A percentile compares a stretch with the other conserved stretches of the same genome.
Evolutionary conservation across 2,329 filamentous ascomycete species (phyloP).

Genomic region (Aureobasidium sp.): DNA sequence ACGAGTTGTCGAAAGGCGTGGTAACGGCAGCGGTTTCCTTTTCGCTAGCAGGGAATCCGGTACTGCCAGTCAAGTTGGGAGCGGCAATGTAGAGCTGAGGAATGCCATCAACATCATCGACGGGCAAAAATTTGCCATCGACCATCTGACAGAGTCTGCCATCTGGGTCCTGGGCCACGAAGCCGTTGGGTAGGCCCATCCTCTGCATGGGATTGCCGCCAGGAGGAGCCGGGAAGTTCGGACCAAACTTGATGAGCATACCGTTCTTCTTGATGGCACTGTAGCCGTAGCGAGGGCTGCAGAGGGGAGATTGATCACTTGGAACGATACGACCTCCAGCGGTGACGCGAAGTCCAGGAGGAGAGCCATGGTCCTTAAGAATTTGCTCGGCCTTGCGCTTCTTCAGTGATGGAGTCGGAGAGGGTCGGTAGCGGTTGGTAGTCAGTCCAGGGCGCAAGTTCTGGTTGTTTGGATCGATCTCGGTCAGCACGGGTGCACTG

Average conservation of each 20-base stretch:
- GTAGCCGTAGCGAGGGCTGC: slow-evolving; percentile 33
- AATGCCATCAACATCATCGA: slow-evolving; percentile 28
- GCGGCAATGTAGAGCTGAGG: slow-evolving; percentile 30
- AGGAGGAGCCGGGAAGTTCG: slow-evolving; percentile 26
- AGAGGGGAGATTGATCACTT: slow-evolving; percentile 35
- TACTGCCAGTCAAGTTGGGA: slow-evolving; percentile 26
- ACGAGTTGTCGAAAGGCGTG: slow-evolving; percentile 12
- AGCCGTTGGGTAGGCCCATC: slow-evolving; percentile 25
- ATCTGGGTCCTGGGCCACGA: slow-evolving; percentile 30
- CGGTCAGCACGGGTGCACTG: slow-evolving; percentile 24
- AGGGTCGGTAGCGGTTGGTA: slow-evolving; percentile 28
- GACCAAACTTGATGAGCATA: slow-evolving; percentile 32
- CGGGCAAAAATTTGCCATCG: slow-evolving; percentile 29
- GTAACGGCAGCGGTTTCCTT: slow-evolving; percentile 17
- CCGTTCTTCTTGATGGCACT: slow-evolving; percentile 32
- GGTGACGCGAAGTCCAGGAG: slow-evolving; percentile 44
- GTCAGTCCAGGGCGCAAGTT: slow-evolving; percentile 19
- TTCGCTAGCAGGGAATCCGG: slow-evolving; percentile 17
- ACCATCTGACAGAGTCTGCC: slow-evolving; percentile 33
- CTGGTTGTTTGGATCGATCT: slow-evolving; percentile 29
- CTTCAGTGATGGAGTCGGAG: slow-evolving; percentile 45
- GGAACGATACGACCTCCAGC: slow-evolving; percentile 48
- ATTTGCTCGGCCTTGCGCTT: slow-evolving; percentile 43
- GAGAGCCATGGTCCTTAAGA: slow-evolving; percentile 46
- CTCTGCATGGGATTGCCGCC: slow-evolving; percentile 25